Evolutionary conservation across 345 rosid genomes (phyloP).

Genomic region (Toxicodendron radicans): DNA sequence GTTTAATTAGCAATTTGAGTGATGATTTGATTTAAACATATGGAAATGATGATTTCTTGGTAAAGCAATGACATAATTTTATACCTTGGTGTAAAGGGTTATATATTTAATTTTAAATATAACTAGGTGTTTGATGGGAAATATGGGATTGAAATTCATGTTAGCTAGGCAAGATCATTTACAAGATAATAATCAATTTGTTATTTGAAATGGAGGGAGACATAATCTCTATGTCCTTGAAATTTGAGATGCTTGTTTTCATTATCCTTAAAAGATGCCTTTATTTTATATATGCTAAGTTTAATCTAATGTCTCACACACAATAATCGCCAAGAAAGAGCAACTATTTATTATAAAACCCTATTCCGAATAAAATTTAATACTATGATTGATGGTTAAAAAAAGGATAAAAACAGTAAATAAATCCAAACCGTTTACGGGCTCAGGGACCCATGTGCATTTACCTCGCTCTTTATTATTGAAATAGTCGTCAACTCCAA

Average conservation of each 20-base stretch:
- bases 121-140: conserved; percentile 17
- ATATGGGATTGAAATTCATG: conserved; percentile 24
- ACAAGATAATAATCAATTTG: conserved; percentile 26
- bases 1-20: background rate
- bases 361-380: too few relatives aligned
- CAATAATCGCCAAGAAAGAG: too few relatives aligned
- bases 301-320: background rate
- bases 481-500: too few relatives aligned
- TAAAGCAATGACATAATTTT: conserved; percentile 18
- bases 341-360: too few relatives aligned
- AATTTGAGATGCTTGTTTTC: conserved; percentile 14
- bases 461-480: too few relatives aligned
- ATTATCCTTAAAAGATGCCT: conserved; percentile 17
- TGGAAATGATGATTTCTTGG: conserved; percentile 14
- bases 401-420: too few relatives aligned
- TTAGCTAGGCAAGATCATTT: conserved; percentile 18
- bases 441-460: too few relatives aligned
- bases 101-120: background rate
- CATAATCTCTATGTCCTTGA: conserved; percentile 36
- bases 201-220: conserved; percentile 34
- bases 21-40: background rate
- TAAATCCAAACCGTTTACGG: too few relatives aligned
- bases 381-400: too few relatives aligned
- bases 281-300: conserved; percentile 13
- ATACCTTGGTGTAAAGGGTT: background rate